These are phyloP conservation scores for Emergomyces pasteurianus DNA, from an alignment of 2,329 filamentous ascomycete species.

Conservation along the genomic window DNA sequence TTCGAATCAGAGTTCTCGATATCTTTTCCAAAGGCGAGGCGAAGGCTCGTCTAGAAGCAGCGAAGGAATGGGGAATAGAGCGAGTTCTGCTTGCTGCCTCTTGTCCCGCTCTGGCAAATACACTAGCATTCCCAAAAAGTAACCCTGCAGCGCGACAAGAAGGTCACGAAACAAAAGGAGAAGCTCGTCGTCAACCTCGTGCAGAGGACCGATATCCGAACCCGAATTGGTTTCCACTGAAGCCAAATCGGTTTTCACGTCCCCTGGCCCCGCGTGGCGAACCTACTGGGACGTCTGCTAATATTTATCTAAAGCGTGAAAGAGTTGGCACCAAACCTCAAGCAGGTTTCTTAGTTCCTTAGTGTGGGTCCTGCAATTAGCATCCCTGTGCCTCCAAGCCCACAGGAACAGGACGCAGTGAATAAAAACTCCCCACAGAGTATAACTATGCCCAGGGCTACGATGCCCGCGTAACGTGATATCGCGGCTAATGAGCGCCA, in stretches of 20 bases:
- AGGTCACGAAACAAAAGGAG: not conserved
- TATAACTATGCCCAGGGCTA: not conserved
- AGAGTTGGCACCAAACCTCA: not conserved
- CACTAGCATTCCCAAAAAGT: not conserved
- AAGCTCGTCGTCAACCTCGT: not conserved
- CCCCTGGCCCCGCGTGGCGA: not conserved
- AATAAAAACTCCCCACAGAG: not conserved
- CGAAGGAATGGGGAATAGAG: not conserved
- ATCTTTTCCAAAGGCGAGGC: not conserved
- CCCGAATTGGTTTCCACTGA: not conserved
- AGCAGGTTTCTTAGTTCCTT: not conserved
- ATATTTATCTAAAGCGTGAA: not conserved
- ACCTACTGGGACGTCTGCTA: rapidly evolving
- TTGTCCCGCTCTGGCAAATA: not conserved
- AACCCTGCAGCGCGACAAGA: not conserved
- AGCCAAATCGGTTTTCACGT: not conserved
- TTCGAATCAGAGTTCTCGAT: not conserved
- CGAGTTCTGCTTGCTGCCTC: not conserved
- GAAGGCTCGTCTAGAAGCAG: too few relatives aligned
- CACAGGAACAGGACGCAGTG: not conserved
- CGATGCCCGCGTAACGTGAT: not conserved
- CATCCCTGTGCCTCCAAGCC: not conserved
- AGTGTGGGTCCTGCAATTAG: not conserved
- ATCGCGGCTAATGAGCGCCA: not conserved
- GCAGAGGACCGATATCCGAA: not conserved